Conservation (phyloP, 257 asterid species). For the Salvia hispanica region DNA sequence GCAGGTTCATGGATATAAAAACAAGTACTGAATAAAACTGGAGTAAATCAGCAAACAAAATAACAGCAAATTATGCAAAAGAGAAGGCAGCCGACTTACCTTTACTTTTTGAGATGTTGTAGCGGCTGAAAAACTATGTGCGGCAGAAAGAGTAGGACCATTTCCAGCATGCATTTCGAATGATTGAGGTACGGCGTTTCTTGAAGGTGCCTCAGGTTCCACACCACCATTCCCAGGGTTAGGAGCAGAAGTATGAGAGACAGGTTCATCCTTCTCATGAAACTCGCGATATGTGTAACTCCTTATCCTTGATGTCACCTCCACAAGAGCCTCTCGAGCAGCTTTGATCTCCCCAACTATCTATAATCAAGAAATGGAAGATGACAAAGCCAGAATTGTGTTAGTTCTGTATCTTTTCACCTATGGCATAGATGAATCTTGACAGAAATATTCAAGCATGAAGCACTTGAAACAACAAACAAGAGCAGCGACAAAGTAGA, state of each 20-base stretch:
- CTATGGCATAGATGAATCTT: slow-evolving; percentile 4
- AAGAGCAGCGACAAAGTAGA: slow-evolving; percentile 2
- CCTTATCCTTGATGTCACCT: slow-evolving; percentile 60
- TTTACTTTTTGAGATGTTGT: slow-evolving; percentile 37
- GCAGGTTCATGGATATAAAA: neutral
- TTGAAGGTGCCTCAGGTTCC: slow-evolving; percentile 41
- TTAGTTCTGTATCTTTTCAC: slow-evolving; percentile 1
- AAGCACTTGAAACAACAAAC: neutral
- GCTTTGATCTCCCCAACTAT: slow-evolving; percentile 75
- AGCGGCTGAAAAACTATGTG: slow-evolving; percentile 40
- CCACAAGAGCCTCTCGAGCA: slow-evolving; percentile 59
- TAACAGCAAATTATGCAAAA: neutral
- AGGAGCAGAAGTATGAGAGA: slow-evolving; percentile 29
- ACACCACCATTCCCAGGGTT: slow-evolving; percentile 31
- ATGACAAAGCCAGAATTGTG: slow-evolving; percentile 20
- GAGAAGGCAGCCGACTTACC: slow-evolving; percentile 32
- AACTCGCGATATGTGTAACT: slow-evolving; percentile 47
- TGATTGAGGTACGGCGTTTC: slow-evolving; percentile 34
- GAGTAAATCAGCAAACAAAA: too few species aligned
- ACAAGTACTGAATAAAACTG: slow-evolving; percentile 9
- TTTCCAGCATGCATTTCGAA: slow-evolving; percentile 41
- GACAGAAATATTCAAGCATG: slow-evolving; percentile 22
- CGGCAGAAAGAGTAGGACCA: slow-evolving; percentile 41
- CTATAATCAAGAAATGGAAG: slow-evolving; percentile 39
- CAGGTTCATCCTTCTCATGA: slow-evolving; percentile 36